These are phyloP conservation scores for Paraglomus brasilianum DNA, from an alignment of 192 early-diverging fungal species.

Conservation along the genomic window DNA sequence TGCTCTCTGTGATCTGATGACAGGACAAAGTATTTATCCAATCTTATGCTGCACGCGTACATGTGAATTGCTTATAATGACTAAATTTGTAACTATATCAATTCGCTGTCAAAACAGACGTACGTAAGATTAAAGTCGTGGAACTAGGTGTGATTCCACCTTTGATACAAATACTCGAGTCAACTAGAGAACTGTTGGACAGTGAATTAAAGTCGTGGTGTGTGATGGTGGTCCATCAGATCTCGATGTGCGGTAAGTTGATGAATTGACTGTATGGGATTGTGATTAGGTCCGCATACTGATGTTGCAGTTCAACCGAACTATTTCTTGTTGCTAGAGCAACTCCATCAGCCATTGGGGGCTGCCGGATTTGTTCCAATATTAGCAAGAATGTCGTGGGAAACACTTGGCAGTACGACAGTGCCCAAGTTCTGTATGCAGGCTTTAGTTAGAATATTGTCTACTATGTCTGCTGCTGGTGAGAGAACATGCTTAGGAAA, in stretches of 20 bases:
- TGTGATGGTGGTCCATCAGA: constrained; percentile 72
- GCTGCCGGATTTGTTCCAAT: constrained; percentile 54
- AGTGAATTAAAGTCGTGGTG: constrained; percentile 83
- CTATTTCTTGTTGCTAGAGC: no score
- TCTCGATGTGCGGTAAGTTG: constrained; percentile 59
- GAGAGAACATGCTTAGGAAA: no score
- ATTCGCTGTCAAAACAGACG: no score
- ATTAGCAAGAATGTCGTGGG: constrained; percentile 63
- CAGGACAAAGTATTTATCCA: constrained; percentile 60
- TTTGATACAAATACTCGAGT: constrained; percentile 57
- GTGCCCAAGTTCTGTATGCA: constrained; percentile 84
- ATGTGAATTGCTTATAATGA: no score
- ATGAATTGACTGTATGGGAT: no score
- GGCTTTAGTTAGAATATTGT: constrained; percentile 67
- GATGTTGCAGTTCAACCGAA: no score
- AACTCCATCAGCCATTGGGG: constrained; percentile 53
- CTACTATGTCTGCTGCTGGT: constrained; percentile 50
- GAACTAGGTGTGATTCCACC: constrained; percentile 61
- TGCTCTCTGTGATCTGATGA: constrained; percentile 67
- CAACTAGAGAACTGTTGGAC: constrained; percentile 51
- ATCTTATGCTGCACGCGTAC: no score
- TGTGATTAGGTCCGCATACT: no score
- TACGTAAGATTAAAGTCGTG: constrained; percentile 57
- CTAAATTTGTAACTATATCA: no score
- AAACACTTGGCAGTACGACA: constrained; percentile 80